Evolutionary conservation across 352 stramenopile genomes (phyloP).

Genomic region (Pythium aquatile): DNA sequence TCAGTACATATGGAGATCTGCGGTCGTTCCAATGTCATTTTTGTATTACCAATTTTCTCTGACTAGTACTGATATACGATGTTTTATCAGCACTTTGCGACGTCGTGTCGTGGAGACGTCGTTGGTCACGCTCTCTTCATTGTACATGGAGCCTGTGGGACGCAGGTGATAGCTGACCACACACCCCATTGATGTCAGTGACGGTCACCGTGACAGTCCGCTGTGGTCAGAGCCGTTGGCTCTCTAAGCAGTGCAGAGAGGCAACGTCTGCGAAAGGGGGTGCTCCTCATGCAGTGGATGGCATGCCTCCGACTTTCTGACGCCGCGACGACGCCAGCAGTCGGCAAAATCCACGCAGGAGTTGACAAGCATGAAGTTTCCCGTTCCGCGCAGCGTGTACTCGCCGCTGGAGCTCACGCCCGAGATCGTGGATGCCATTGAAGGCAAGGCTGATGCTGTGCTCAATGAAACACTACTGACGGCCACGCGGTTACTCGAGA

Average conservation of each 20-base stretch:
- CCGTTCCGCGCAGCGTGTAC: conserved; percentile 48
- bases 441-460: conserved; percentile 20
- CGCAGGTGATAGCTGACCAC: not conserved
- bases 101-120: not conserved
- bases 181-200: not conserved
- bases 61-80: not conserved
- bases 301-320: not conserved
- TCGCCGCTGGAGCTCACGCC: conserved; percentile 39
- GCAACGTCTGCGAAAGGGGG: not conserved
- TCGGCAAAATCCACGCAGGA: not conserved
- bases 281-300: not conserved
- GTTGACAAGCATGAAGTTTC: conserved; percentile 46
- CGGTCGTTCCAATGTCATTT: not conserved
- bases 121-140: not conserved
- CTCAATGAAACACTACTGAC: conserved; percentile 13
- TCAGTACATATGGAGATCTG: not conserved
- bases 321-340: not conserved
- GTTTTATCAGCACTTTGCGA: not conserved
- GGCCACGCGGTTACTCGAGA: conserved; percentile 13
- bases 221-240: not conserved
- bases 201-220: not conserved
- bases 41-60: not conserved
- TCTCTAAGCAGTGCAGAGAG: not conserved
- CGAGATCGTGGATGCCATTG: conserved; percentile 1
- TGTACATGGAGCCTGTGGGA: not conserved